These are phyloP conservation scores for Colletotrichum sp. DNA, from an alignment of 2,329 filamentous ascomycete genomes.

Conservation along the genomic window DNA sequence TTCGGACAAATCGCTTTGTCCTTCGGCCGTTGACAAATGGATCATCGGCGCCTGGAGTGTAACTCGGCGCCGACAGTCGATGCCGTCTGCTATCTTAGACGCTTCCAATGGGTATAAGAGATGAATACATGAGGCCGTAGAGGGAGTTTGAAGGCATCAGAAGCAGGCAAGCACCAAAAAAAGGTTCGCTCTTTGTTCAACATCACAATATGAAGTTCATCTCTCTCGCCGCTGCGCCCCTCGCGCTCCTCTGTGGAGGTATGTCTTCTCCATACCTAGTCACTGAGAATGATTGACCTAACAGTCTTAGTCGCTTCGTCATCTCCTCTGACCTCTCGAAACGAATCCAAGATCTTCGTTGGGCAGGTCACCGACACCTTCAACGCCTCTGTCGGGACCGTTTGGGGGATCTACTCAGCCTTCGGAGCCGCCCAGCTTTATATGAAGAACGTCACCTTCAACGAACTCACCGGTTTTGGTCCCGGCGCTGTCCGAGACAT, in stretches of 20 bases:
- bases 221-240: neutral
- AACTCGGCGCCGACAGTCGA: neutral
- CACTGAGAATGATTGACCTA: neutral
- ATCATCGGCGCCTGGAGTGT: neutral
- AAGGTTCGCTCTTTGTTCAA: neutral
- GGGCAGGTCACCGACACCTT: neutral
- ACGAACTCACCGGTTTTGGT: neutral
- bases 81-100: accelerated
- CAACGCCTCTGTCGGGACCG: neutral
- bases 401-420: neutral
- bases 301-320: neutral
- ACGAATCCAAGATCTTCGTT: neutral
- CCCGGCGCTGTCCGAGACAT: neutral
- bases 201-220: neutral
- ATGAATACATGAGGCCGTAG: neutral
- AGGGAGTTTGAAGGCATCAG: accelerated
- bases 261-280: neutral
- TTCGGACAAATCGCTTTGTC: neutral
- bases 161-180: neutral
- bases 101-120: neutral
- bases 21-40: neutral
- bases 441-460: neutral
- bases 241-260: neutral
- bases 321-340: neutral
- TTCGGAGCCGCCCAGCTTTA: neutral